Evolutionary conservation across 805 yeast species (phyloP), one percentile per base, ranked within the genome.

Genomic region (Tetrapisispora taiwanensis): DNA sequence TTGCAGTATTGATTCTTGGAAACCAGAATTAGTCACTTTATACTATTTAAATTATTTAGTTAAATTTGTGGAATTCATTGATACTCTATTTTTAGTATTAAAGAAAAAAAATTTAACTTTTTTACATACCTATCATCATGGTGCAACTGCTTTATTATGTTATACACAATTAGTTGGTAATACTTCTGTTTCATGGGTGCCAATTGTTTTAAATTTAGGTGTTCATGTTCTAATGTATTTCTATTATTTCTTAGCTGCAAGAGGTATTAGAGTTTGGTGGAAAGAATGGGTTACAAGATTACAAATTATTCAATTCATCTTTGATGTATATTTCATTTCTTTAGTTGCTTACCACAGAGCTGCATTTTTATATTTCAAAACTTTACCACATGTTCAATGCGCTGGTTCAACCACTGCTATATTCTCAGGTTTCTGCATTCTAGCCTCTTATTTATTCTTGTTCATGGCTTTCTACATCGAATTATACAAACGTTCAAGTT

Each of bases 221-320:
- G 97, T 90, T 41, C 97, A 90, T 62, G 95, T 89, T 41, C 79
- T 90, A 46, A 92, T 90, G 98, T 90, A 90, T 76, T 90, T 88
- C 84, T 90, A 90, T 77, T 90, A 92, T 72, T 88, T 89, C 73
- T 73, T 90, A 57, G 75, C 92, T 42, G 85, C 97, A 18, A 76
- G 95, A 63, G 95, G 95, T 46, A 85, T 89, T 61, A 81, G 86
- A 59, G 96, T 90, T 44, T 89, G 97, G 97, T 90, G 98, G 98
- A 90, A 92, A 71, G 94, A 89, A 72, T 90, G 96, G 96, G 96
- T 90, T 53, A 90, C 98, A 45, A 76, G 95, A 52, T 81, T 86
- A 73, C 98, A 90, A 73, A 90, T 90, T 69, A 71, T 85, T 58
- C 98, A 90, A 71, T 90, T 90, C 62, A 69, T 90, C 53, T 73